Evolutionary conservation across 164 flowering plant species (phyloP), one percentile per base, ranked within the genome.

Genomic region (Echeveria elegans): DNA sequence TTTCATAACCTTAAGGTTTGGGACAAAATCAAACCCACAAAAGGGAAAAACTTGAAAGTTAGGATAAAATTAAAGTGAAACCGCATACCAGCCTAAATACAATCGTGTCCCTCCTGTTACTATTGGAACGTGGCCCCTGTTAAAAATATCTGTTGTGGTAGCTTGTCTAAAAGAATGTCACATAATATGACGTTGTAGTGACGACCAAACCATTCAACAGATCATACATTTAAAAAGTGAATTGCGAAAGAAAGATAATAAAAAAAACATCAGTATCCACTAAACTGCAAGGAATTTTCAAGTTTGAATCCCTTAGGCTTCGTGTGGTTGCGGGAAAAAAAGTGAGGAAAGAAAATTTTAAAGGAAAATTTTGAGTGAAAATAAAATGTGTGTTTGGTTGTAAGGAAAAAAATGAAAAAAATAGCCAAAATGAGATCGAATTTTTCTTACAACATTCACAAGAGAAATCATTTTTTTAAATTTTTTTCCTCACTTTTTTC

Each of bases 41-140:
- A 43, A 48, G 26, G 36, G 60, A n/a, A 23, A 30, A 9, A 66
- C 41, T 31, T 16, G 36, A 65, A 68, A 28, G 34, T 67, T 19
- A 63, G 31, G 8, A 31, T 8, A 6, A 52, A 14, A 23, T n/a
- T 31, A 18, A 5, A 16, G 37, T 34, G 6, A 60, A 16, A 7
- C 28, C 66, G 69, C 81, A 71, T 87, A 94, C 98, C 98, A 90
- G 66, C 98, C 74, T 69, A 94, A 79, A 74, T 94, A 94, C 71
- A 94, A 77, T 66, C 98, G 96, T 9, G 98, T 90, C 23, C 98
- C 98, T 66, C 98, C 98, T 65, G 85, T 78, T 58, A 90, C 86
- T 70, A 94, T 86, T 15, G 98, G 98, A 70, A 89, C 96, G 77
- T 75, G 83, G 15, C 86, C 96, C 53, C 77, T 73, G 32, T 78